Percentiles rank a stretch among this genome's conserved stretches.
These are phyloP conservation scores for Waltiozyma sp. DNA, from an alignment of 1,139 yeast genomes.

Conservation along the genomic window DNA sequence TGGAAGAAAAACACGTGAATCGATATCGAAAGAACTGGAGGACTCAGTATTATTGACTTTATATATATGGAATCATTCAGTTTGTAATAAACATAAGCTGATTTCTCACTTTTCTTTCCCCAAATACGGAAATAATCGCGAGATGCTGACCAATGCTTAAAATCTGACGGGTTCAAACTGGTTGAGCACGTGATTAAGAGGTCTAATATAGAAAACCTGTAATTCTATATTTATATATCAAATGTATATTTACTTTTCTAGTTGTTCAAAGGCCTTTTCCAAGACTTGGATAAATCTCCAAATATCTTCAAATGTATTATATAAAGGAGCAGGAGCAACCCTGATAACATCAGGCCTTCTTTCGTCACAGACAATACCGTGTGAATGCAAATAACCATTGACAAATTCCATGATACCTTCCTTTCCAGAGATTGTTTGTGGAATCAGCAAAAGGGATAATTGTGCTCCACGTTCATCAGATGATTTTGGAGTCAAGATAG, in stretches of 20 bases:
- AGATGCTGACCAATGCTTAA: too few species aligned
- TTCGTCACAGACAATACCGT: constrained; percentile 76
- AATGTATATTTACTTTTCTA: neutral
- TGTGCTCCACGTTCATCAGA: constrained; percentile 67
- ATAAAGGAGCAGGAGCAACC: constrained; percentile 74
- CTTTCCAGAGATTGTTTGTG: constrained; percentile 25
- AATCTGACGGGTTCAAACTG: too few species aligned
- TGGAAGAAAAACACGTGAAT: too few species aligned
- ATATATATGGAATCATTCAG: too few species aligned
- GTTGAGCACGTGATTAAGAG: too few species aligned
- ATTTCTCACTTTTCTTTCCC: too few species aligned
- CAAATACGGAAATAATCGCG: too few species aligned
- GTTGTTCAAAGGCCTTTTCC: constrained; percentile 26
- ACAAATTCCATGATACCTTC: constrained; percentile 55
- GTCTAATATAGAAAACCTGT: too few species aligned
- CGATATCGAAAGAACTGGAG: too few species aligned
- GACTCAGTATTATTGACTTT: too few species aligned
- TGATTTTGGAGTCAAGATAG: constrained; percentile 61
- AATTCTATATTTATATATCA: too few species aligned
- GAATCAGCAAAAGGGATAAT: constrained; percentile 59
- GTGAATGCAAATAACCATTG: constrained; percentile 31
- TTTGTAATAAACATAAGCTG: too few species aligned
- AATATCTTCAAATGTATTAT: constrained; percentile 67
- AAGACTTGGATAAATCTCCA: constrained; percentile 34
- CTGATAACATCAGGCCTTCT: constrained; percentile 83